Evolutionary conservation across 2,329 filamentous ascomycete species (phyloP), one percentile per base, ranked within the genome.

Genomic region (Bipolaris cookei): DNA sequence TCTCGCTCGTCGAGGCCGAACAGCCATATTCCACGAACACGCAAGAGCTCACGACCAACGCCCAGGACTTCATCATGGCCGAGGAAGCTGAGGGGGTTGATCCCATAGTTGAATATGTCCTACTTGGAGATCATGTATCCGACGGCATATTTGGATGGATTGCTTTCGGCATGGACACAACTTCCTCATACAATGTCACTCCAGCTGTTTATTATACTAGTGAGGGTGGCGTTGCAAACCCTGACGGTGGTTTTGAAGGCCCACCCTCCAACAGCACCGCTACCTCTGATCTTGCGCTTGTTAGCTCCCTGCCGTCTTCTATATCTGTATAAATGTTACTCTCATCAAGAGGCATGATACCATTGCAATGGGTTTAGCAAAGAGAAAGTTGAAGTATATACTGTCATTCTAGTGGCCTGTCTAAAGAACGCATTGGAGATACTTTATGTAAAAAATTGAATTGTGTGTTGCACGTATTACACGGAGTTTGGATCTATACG

Each of bases 61-160:
- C 72, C 4, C 76, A 84, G 0, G 85, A 88, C 68, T 61, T 54
- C 21, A 79, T 86, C 48, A 75, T 84, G 7, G 63, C 79, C 3
- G 67, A 77, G 53, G 80, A 84, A 67, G 79, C 81, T 1, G 78
- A 78, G 34, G 78, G 77, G 10, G 78, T 79, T 16, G 83, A 83
- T 56, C 86, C 86, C 0, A 80, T 88, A 63, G 76, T 86, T 41
- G 80, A 87, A 67, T 88, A 86, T 62, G 79, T 85, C 6, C 74
- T 82, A 5, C 78, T 89, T 0, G 85, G 85, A 4, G 80, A 87
- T 41, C 71, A 75, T 32, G 68, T 75, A 6, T 61, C 68, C 6
- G 65, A 70, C 18, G 73, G 72, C 47, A 48, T 76, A 20, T 75
- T 75, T 50, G 72, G 62, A 23, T 76, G 71, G 73, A 63, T 76